Evolutionary conservation across 2,329 filamentous ascomycete genomes (phyloP).

Genomic region (Ceratocystis huliohia): DNA sequence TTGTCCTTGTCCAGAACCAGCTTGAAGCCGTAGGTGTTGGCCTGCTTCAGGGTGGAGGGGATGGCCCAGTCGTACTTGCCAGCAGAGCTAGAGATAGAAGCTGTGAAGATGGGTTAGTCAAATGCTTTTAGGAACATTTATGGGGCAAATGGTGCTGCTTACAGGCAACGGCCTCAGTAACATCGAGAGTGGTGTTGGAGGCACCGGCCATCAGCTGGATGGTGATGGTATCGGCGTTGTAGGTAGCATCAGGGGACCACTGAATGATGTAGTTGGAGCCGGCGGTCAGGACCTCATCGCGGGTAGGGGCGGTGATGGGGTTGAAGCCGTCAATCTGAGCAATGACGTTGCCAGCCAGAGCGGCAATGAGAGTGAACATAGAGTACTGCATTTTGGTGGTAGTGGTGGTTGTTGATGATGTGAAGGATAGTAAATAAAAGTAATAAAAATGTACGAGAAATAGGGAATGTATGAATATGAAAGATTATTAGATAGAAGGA

Average conservation of each 20-base stretch:
- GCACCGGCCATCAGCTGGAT: conserved; percentile 45
- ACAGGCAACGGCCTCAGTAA: conserved; percentile 34
- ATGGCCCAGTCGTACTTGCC: conserved; percentile 41
- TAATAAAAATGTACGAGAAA: conserved; percentile 6
- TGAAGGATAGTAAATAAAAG: neutral
- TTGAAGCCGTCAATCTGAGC: conserved; percentile 47
- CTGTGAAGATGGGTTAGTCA: conserved; percentile 26
- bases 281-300: conserved; percentile 34
- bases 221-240: conserved; percentile 34
- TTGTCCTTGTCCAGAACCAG: conserved; percentile 38
- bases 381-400: conserved; percentile 43
- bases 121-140: neutral
- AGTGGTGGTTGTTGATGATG: conserved; percentile 20
- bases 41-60: conserved; percentile 32
- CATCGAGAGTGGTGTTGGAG: conserved; percentile 32
- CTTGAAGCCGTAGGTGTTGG: conserved; percentile 45
- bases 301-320: conserved; percentile 36
- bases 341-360: conserved; percentile 39
- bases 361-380: conserved; percentile 30
- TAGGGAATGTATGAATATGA: conserved; percentile 6
- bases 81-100: conserved; percentile 34
- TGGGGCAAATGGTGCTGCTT: conserved; percentile 27
- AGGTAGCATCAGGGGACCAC: conserved; percentile 35
- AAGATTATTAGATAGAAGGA: conserved; percentile 15
- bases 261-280: conserved; percentile 39